Conservation (phyloP, 177 flowering plant species). For the Vitis hybrid region DNA sequence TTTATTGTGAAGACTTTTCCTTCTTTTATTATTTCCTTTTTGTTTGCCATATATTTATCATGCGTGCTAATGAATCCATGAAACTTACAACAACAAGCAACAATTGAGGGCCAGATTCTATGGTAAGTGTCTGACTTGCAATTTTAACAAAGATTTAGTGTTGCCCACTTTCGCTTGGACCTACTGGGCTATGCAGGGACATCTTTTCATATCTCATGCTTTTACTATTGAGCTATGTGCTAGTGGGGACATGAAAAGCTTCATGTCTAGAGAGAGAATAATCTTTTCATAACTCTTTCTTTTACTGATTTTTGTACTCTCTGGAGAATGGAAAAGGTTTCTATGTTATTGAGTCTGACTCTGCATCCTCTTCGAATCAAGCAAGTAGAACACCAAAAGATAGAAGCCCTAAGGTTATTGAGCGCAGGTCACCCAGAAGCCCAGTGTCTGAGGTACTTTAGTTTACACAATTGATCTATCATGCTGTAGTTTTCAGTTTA, state of each 20-base stretch:
- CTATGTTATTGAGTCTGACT: slow-evolving; percentile 31
- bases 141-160: too few species aligned
- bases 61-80: not conserved
- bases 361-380: slow-evolving; percentile 48
- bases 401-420: slow-evolving; percentile 64
- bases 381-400: slow-evolving; percentile 51
- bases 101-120: not conserved
- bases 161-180: too few species aligned
- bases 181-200: too few species aligned
- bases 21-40: not conserved
- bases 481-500: not conserved
- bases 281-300: too few species aligned
- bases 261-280: too few species aligned
- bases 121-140: not conserved
- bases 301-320: too few species aligned
- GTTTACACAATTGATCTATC: not conserved
- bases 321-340: too few species aligned
- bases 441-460: slow-evolving; percentile 68
- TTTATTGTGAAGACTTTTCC: not conserved
- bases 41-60: not conserved
- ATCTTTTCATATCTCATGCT: too few species aligned
- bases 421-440: slow-evolving; percentile 74
- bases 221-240: too few species aligned
- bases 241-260: too few species aligned
- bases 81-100: not conserved